Base-by-base conservation (phyloP, 2,329 filamentous ascomycete species). In the Xylaria sp. region DNA sequence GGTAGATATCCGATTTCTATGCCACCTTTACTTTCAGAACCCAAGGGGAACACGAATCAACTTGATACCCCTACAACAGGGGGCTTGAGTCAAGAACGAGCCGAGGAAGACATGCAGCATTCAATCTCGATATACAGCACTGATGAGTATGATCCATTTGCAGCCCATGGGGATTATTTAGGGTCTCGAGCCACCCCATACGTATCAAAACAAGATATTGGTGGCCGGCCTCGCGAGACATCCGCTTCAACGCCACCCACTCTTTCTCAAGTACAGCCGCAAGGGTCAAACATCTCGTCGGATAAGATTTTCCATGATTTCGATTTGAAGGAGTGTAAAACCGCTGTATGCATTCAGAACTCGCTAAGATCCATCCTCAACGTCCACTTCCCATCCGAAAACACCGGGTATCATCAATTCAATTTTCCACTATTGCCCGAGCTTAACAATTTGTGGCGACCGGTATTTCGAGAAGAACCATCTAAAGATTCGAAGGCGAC, bases 271-370 rank as follows among this genome's bases (percentile, higher is more conserved):
- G 84, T 84, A 7, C 79, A 82, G 0, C 80, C 80, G 3, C 74
- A 76, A 4, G 61, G 66, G 6, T 66, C 63, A 17, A 69, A 74
- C 48, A n/a, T 58, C 6, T 7, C 49, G 1, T 28, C 57, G 9
- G 77, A 79, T 26, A 79, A 79, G 38, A 82, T 78, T 63, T 83
- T 88, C 53, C 81, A 83, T 67, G 82, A 84, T 6, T 82, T 89
- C 61, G 74, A 77, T 11, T 79, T 81, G 2, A 75, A 75, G 3
- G 74, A 77, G 20, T 79, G 80, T 28, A 81, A 83, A 65, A 87
- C 85, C 3, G 83, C 86, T 0, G 81, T 89, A 3, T 80, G 81
- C 0, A 79, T 88, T 6, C 89, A 91, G 70, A 89, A 90, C 73
- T 83, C 83, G 0, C 77, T 90, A 17, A 83, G 89, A 3, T 82